Percentiles rank a stretch among this genome's conserved stretches.
phyloP scores from a whole-genome alignment of 129 eudicot genomes.

The Gnaphalium uliginosum region DNA sequence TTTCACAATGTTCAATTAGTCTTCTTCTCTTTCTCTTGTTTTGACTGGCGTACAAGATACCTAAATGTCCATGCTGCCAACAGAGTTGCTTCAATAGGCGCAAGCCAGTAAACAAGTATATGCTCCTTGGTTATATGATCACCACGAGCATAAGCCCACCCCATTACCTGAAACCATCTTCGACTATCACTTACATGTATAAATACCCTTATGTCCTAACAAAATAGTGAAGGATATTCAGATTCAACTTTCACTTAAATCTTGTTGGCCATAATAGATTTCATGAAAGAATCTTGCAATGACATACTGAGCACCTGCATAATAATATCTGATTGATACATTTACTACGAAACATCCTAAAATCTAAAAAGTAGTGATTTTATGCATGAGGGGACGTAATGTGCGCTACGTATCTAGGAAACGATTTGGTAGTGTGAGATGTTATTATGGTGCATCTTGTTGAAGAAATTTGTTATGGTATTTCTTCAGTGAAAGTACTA shows the following conservation, averaged over 20 bases:
- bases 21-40: conserved; percentile 51
- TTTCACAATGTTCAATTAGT: conserved; percentile 34
- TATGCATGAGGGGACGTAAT: too few species aligned
- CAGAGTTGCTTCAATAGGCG: conserved; percentile 70
- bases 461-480: too few species aligned
- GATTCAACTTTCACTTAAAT: background rate
- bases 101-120: conserved; percentile 82
- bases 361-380: background rate
- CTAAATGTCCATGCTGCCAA: conserved; percentile 63
- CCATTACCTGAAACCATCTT: conserved; percentile 63
- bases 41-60: conserved; percentile 38
- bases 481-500: too few species aligned
- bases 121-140: conserved; percentile 82
- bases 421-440: too few species aligned
- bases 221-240: background rate
- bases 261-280: background rate
- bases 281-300: background rate
- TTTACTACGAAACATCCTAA: background rate
- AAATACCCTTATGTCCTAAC: conserved; percentile 5
- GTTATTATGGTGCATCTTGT: too few species aligned
- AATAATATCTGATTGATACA: background rate
- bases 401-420: too few species aligned
- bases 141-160: conserved; percentile 95
- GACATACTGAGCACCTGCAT: background rate
- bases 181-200: background rate